Evolutionary conservation across 495 filamentous ascomycete species (phyloP).

Genomic region (Aspergillus carlsbadensis): DNA sequence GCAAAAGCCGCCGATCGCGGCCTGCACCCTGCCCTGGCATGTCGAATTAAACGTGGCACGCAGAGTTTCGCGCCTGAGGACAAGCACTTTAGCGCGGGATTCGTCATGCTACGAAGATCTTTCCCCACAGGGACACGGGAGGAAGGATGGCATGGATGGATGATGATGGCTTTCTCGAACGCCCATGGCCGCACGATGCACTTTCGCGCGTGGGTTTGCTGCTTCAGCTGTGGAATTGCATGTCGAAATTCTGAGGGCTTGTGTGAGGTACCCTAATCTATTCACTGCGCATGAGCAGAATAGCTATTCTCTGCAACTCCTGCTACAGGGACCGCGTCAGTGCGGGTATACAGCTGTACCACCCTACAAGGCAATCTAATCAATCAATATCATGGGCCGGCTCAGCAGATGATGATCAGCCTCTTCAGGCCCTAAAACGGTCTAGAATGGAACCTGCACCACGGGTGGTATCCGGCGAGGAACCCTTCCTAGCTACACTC

Average conservation of each 20-base stretch:
- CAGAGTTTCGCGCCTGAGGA: background rate
- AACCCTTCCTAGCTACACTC: too few species aligned
- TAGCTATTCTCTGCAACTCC: too few species aligned
- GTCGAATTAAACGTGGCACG: slow-evolving; percentile 6
- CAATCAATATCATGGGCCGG: background rate
- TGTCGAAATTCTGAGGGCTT: background rate
- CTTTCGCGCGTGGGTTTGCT: background rate
- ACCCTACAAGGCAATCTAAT: background rate
- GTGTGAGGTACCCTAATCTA: too few species aligned
- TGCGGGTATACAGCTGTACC: background rate
- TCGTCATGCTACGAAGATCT: slow-evolving; percentile 8
- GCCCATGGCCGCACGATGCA: slow-evolving; percentile 2
- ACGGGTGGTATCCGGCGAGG: background rate
- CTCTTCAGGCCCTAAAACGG: background rate
- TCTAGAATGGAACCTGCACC: background rate
- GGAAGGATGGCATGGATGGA: background rate
- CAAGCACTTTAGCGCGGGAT: slow-evolving; percentile 1
- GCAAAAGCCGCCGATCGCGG: background rate
- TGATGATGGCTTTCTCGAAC: background rate
- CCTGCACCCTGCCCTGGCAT: background rate
- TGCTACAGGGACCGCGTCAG: too few species aligned
- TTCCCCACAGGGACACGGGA: background rate
- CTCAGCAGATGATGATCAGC: slow-evolving; percentile 2
- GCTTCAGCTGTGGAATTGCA: background rate
- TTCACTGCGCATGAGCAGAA: too few species aligned